Conservation (phyloP, 768 basidiomycete species). For the Suillus sp. region DNA sequence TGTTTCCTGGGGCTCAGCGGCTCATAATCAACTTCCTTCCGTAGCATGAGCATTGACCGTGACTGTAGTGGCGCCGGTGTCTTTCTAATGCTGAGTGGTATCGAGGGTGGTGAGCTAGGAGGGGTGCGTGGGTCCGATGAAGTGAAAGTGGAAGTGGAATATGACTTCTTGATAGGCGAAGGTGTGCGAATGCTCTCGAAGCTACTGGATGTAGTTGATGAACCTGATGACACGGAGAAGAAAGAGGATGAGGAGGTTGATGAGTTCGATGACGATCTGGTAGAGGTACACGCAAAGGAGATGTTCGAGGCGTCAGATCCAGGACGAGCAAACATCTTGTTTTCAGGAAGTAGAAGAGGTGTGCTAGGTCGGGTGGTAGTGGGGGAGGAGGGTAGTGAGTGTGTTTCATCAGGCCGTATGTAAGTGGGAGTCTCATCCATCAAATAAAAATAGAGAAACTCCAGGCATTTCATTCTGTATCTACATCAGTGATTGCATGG, state of each 20-base stretch:
- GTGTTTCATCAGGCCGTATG: slow-evolving; percentile 20
- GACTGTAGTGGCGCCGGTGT: slow-evolving; percentile 36
- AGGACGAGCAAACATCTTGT: slow-evolving; percentile 29
- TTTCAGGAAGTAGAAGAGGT: slow-evolving; percentile 21
- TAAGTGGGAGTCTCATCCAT: slow-evolving; percentile 67
- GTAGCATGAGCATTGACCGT: slow-evolving; percentile 63
- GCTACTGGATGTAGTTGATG: slow-evolving; percentile 33
- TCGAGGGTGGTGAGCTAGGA: slow-evolving; percentile 28
- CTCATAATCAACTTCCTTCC: slow-evolving; percentile 70
- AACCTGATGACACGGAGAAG: slow-evolving; percentile 44
- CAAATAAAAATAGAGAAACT: slow-evolving; percentile 94
- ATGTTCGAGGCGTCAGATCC: slow-evolving; percentile 21
- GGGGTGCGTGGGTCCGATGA: slow-evolving; percentile 25
- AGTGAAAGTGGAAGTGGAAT: slow-evolving; percentile 22
- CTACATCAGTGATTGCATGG: slow-evolving; percentile 10
- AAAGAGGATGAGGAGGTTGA: slow-evolving; percentile 28
- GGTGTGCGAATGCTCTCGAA: slow-evolving; percentile 34
- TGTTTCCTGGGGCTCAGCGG: slow-evolving; percentile 72
- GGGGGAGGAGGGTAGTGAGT: slow-evolving; percentile 38
- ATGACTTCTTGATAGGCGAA: slow-evolving; percentile 46
- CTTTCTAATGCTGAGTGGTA: slow-evolving; percentile 27
- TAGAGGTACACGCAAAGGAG: slow-evolving; percentile 28
- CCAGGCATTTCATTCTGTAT: slow-evolving; percentile 90
- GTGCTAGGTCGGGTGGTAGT: slow-evolving; percentile 27
- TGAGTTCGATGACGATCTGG: slow-evolving; percentile 23